A percentile compares a stretch with the other conserved stretches of the same genome.
Conservation (phyloP, 176 grass and related monocot species). For the Oryza australiensis region DNA sequence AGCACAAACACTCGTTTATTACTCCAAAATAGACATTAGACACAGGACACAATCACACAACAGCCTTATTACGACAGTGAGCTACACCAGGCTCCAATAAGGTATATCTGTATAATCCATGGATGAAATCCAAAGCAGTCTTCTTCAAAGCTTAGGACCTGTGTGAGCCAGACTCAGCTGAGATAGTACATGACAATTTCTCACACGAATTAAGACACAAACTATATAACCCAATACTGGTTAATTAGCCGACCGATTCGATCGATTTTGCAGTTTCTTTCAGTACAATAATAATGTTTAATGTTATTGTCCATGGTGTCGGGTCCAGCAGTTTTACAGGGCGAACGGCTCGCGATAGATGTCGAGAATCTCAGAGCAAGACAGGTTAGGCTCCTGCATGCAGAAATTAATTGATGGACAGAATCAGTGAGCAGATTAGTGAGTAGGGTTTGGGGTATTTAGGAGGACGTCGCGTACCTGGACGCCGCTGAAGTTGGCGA, state of each 20-base stretch:
- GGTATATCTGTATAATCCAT: neutral
- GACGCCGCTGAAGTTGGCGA: constrained; percentile 51
- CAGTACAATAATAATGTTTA: neutral
- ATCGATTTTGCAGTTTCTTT: neutral
- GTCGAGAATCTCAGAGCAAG: constrained; percentile 68
- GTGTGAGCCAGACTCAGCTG: neutral
- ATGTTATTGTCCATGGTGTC: neutral
- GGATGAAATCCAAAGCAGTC: neutral
- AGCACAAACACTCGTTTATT: neutral
- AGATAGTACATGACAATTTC: neutral
- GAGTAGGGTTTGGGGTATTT: too few relatives aligned
- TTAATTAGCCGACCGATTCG: neutral
- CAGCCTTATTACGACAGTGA: constrained; percentile 30
- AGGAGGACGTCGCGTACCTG: constrained; percentile 54
- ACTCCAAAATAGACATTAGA: neutral
- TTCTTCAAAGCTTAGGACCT: neutral
- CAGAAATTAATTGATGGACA: neutral
- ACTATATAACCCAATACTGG: neutral
- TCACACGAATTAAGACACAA: neutral
- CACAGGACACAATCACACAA: constrained; percentile 1
- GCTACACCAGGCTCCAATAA: neutral
- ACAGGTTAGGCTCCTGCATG: constrained; percentile 87
- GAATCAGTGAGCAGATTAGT: neutral
- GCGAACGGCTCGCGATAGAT: constrained; percentile 56
- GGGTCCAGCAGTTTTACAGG: constrained; percentile 38